These are phyloP conservation scores for Fusarium nygamai DNA, from an alignment of 2,329 filamentous ascomycete genomes.

Conservation along the genomic window DNA sequence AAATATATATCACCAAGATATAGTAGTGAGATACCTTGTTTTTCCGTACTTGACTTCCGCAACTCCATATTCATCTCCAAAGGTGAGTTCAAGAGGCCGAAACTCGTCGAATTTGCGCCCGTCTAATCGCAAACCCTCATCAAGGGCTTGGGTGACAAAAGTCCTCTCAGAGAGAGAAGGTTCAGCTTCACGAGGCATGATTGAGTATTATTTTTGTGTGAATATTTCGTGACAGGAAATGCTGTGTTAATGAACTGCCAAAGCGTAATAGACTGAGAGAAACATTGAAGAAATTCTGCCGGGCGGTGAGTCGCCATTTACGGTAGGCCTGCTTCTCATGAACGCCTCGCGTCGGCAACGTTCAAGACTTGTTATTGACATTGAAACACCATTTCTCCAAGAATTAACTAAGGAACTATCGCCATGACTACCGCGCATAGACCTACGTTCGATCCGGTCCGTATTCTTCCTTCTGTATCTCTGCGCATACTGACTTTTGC, in stretches of 20 bases:
- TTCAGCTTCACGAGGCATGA: conserved; percentile 92
- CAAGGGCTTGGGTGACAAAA: conserved; percentile 85
- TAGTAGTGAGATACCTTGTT: conserved; percentile 71
- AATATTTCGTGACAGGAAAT: conserved; percentile 9
- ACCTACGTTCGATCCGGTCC: conserved; percentile 94
- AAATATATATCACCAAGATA: background rate
- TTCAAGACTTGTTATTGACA: background rate
- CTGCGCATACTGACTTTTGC: conserved; percentile 40
- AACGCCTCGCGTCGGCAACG: conserved; percentile 1
- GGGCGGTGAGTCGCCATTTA: conserved; percentile 53
- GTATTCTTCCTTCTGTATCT: conserved; percentile 34
- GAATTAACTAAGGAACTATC: conserved; percentile 4
- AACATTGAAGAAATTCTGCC: conserved; percentile 57
- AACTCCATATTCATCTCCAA: conserved; percentile 91
- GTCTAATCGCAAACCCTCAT: conserved; percentile 84
- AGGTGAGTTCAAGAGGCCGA: conserved; percentile 78
- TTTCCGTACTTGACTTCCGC: conserved; percentile 89
- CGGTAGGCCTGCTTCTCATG: conserved; percentile 10
- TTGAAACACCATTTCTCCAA: background rate
- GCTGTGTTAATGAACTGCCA: background rate
- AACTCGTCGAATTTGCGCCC: conserved; percentile 84
- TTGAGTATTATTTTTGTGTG: conserved; percentile 40
- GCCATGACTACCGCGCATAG: conserved; percentile 76
- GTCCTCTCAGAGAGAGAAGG: conserved; percentile 88
- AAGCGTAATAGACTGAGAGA: conserved; percentile 17